Evolutionary conservation across 2,329 filamentous ascomycete species (phyloP).

Genomic region (Penicillium aurantiogriseum): DNA sequence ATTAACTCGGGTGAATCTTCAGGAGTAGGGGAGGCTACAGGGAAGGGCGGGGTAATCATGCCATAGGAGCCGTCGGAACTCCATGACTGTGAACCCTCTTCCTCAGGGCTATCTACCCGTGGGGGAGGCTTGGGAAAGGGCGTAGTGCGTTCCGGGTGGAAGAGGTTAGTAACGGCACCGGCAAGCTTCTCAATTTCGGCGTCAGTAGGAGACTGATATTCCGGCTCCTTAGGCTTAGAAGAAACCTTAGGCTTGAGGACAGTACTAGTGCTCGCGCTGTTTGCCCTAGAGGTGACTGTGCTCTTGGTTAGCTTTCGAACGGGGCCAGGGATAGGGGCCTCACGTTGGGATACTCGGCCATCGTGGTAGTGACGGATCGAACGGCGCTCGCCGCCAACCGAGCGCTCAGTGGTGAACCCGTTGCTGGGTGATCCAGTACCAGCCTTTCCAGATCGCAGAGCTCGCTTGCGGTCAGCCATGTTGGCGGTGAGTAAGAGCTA

Average conservation of each 20-base stretch:
- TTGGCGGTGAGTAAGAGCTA: neutral
- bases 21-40: neutral
- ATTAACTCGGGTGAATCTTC: neutral
- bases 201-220: neutral
- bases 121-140: no score
- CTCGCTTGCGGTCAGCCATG: neutral
- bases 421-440: neutral
- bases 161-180: neutral
- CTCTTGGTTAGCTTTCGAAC: neutral
- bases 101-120: no score
- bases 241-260: neutral
- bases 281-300: neutral
- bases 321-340: neutral
- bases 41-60: neutral
- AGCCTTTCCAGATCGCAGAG: neutral
- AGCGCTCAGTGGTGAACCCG: neutral
- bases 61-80: neutral
- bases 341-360: constrained; percentile 1
- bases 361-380: neutral
- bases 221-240: neutral
- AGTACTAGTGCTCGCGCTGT: neutral
- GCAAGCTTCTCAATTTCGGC: neutral
- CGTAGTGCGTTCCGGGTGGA: neutral
- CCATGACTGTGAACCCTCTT: no score
- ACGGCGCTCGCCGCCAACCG: neutral